Evolutionary conservation across 495 filamentous ascomycete genomes (phyloP).

Genomic region (Aspergillus ellipticus): DNA sequence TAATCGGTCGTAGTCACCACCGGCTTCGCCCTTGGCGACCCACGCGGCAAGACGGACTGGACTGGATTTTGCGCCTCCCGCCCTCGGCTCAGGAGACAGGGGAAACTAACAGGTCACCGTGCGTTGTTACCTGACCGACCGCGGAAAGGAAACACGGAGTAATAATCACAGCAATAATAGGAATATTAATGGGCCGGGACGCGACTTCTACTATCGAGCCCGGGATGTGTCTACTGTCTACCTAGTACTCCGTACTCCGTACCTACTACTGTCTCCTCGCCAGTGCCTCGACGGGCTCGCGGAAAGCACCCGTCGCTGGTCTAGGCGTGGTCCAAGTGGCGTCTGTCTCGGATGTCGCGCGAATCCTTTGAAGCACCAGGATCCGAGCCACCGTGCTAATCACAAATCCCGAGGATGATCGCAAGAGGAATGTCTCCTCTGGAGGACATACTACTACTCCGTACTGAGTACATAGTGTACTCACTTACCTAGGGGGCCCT

Average conservation of each 20-base stretch:
- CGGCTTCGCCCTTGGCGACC: constrained; percentile 6
- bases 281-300: background rate
- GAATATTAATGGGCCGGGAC: too few species aligned
- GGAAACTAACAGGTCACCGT: constrained; percentile 16
- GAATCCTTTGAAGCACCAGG: background rate
- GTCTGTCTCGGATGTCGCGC: background rate
- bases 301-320: background rate
- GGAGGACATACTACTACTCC: too few species aligned
- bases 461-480: too few species aligned
- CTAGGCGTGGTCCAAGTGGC: background rate
- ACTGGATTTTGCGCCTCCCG: constrained; percentile 9
- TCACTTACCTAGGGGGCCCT: too few species aligned
- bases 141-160: background rate
- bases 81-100: constrained; percentile 4
- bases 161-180: background rate
- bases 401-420: background rate
- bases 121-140: background rate
- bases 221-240: too few species aligned
- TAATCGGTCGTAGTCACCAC: background rate
- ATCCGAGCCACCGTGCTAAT: background rate
- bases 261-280: background rate
- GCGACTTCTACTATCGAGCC: too few species aligned
- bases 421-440: background rate
- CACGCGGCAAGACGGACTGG: constrained; percentile 11
- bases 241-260: too few species aligned